Evolutionary conservation across 2,329 filamentous ascomycete genomes (phyloP).

Genomic region (Cladosporium sp.): DNA sequence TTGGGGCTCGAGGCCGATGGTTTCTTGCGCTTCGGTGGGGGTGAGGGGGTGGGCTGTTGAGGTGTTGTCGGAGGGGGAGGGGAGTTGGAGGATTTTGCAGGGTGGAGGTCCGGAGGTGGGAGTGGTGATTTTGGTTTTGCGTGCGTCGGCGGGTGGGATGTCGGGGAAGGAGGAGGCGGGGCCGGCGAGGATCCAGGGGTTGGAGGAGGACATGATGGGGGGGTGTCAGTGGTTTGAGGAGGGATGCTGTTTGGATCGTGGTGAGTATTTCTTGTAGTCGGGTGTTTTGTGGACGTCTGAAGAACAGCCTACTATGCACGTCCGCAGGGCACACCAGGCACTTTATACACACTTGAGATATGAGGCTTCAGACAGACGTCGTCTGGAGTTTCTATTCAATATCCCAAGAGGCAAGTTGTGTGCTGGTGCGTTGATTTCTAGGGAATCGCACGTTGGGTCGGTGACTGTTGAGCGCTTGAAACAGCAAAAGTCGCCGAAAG

Average conservation of each 20-base stretch:
- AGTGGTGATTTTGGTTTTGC: conserved; percentile 37
- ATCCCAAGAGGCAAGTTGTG: no score
- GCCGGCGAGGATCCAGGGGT: conserved; percentile 54
- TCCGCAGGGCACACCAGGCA: no score
- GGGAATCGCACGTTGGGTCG: no score
- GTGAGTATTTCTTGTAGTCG: neutral
- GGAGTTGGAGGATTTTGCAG: conserved; percentile 55
- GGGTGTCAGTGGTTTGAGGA: neutral
- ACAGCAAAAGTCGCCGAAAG: no score
- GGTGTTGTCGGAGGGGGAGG: conserved; percentile 10
- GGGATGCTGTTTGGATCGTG: neutral
- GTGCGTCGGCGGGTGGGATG: conserved; percentile 41
- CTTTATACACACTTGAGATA: no score
- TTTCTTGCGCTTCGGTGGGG: conserved; percentile 35
- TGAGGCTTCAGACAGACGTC: no score
- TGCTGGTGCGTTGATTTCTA: no score
- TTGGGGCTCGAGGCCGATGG: conserved; percentile 45
- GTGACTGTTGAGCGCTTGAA: no score
- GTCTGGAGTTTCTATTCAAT: no score
- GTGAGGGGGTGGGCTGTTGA: conserved; percentile 38
- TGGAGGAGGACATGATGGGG: conserved; percentile 1
- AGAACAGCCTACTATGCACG: no score
- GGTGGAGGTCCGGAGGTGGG: conserved; percentile 16
- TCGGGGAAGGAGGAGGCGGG: conserved; percentile 53
- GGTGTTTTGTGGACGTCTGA: no score